Evolutionary conservation across 2,329 filamentous ascomycete species (phyloP).

Genomic region (Penicillium sp.): DNA sequence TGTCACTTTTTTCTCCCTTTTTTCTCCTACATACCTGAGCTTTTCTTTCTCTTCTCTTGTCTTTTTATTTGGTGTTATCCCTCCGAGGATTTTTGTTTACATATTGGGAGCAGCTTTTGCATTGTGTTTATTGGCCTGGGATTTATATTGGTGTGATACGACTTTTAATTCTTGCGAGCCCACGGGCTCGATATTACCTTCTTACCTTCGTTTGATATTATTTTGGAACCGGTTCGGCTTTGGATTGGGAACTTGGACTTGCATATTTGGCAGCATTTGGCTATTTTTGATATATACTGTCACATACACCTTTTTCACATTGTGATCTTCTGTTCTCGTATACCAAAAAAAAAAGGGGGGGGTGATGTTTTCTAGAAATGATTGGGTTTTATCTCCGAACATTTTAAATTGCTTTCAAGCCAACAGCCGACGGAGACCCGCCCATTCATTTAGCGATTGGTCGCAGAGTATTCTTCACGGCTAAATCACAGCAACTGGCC

Average conservation of each 20-base stretch:
- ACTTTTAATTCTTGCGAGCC: slow-evolving; percentile 23
- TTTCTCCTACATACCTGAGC: slow-evolving; percentile 15
- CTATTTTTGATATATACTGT: slow-evolving; percentile 25
- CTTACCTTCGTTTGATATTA: slow-evolving; percentile 10
- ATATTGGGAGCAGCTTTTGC: slow-evolving; percentile 27
- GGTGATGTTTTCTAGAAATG: slow-evolving; percentile 5
- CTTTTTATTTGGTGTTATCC: slow-evolving; percentile 21
- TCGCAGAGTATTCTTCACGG: not conserved
- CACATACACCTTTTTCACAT: slow-evolving; percentile 21
- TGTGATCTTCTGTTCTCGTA: slow-evolving; percentile 10
- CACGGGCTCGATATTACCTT: slow-evolving; percentile 10
- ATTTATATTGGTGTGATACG: slow-evolving; percentile 23
- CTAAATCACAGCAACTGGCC: not conserved
- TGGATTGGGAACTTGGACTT: slow-evolving; percentile 24
- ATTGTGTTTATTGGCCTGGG: slow-evolving; percentile 27
- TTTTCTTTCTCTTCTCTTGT: slow-evolving; percentile 16
- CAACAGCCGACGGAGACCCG: not conserved
- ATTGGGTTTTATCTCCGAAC: not conserved
- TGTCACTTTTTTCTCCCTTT: slow-evolving; percentile 13
- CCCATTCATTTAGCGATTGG: not conserved
- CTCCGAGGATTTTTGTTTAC: slow-evolving; percentile 18
- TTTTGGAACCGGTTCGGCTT: slow-evolving; percentile 15
- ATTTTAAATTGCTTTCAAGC: not conserved
- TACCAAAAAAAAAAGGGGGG: slow-evolving; percentile 14
- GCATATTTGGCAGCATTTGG: slow-evolving; percentile 30